phyloP scores from a whole-genome alignment of 495 filamentous ascomycete genomes.

The Cairneyella variabilis region DNA sequence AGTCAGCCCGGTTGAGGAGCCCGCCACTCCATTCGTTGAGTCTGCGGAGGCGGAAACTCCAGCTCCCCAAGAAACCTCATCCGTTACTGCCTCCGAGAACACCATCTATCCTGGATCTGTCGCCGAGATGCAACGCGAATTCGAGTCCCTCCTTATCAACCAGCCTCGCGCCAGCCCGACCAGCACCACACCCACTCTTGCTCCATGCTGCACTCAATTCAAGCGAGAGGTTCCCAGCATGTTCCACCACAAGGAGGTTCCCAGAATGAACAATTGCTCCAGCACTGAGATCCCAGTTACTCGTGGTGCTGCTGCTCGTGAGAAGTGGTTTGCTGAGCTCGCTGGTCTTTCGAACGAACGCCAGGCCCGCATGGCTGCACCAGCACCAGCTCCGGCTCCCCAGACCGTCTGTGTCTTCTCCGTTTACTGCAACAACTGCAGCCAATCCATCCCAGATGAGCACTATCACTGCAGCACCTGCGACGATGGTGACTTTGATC shows the following conservation, averaged over 20 bases:
- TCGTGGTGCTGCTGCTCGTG: slow-evolving; percentile 25
- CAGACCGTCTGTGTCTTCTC: slow-evolving; percentile 37
- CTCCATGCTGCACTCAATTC: slow-evolving; percentile 12
- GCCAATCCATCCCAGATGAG: slow-evolving; percentile 65
- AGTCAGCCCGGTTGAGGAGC: slow-evolving; percentile 18
- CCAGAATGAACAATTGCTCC: slow-evolving; percentile 8
- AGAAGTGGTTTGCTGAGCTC: slow-evolving; percentile 38
- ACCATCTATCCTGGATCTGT: slow-evolving; percentile 9
- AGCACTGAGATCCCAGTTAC: slow-evolving; percentile 29
- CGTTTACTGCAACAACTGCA: slow-evolving; percentile 93
- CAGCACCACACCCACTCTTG: background rate
- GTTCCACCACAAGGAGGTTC: slow-evolving; percentile 5
- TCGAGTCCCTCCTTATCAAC: slow-evolving; percentile 27
- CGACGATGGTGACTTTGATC: slow-evolving; percentile 89
- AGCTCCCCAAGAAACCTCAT: background rate
- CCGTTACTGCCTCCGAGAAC: slow-evolving; percentile 2
- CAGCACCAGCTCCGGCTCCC: background rate
- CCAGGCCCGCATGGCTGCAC: background rate
- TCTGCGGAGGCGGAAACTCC: background rate
- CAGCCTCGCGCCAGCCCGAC: slow-evolving; percentile 9
- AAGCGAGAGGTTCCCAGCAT: slow-evolving; percentile 9
- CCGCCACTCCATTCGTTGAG: background rate
- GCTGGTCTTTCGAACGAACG: slow-evolving; percentile 26
- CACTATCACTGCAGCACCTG: slow-evolving; percentile 96
- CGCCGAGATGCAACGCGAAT: slow-evolving; percentile 26